Base-by-base conservation (phyloP, 2,329 filamentous ascomycete genomes). In the Ophiostoma fasciatum region DNA sequence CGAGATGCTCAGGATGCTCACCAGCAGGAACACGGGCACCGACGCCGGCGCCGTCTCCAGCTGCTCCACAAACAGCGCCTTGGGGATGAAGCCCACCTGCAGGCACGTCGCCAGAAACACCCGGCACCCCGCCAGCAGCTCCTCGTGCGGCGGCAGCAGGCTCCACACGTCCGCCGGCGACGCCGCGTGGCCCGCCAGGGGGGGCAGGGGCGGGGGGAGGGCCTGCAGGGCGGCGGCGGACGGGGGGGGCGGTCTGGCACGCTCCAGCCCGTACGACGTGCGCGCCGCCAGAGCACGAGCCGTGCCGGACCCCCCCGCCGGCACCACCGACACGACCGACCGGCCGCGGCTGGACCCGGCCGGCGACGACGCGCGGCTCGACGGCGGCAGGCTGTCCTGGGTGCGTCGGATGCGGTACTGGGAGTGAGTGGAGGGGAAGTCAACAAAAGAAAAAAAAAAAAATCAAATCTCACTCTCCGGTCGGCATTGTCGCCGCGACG, bases 1-100 rank as follows among this genome's bases (percentile, higher is more conserved):
- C 4, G 68, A 70, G 38, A 73, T 61, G 45, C 66, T 66, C 22
- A 73, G 59, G 35, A 74, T 66, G 37, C 62, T 60, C 13, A 71
- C 53, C 17, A 73, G 52, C 15, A 72, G 57, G 40, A 74, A 74
- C 20, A 64, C 56, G 49, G 61, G 67, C 42, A 68, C 56, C 14
- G 61, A 62, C 9, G 55, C 55, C 26, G 57, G 55, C 36, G 67
- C 59, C 7, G 57, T 58, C 26, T 52, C 55, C n/a, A 73, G 53
- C 7, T 57, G 56, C 17, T 60, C 53, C 1, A 59, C 54, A 30
- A 71, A 71, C 38, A 60, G 52, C 20, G 64, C 55, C 50, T 70
- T 72, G 5, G 31, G 31, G 12, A 33, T 26, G 15, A 33, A 33
- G 0, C 34, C 34, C 7, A 36, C 34, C 18, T 36, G 34, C 15